Evolutionary conservation across 371 early-diverging fungal species (phyloP).

Genomic region (Apophysomyces ossiformis): DNA sequence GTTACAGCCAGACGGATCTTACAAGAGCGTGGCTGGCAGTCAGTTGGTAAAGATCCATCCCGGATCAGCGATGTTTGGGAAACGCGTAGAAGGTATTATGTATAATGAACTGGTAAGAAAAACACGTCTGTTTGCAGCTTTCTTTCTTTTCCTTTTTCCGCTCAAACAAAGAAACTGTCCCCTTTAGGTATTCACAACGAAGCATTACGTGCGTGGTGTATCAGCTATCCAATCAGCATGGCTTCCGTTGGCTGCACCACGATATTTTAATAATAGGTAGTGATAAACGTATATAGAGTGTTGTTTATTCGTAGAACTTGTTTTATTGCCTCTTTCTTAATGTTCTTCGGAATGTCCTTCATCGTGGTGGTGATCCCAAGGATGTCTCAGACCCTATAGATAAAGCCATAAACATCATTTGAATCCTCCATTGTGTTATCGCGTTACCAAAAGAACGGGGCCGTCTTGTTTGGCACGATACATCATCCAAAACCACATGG

Average conservation of each 20-base stretch:
- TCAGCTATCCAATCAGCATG: conserved; percentile 85
- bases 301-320: conserved; percentile 1
- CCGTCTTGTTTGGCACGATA: conserved; percentile 85
- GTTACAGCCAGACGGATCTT: conserved; percentile 88
- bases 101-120: conserved; percentile 87
- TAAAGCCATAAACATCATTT: neutral
- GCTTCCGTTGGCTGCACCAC: conserved; percentile 84
- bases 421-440: neutral
- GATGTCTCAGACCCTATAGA: conserved; percentile 69
- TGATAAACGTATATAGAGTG: neutral
- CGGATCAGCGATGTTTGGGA: conserved; percentile 81
- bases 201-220: conserved; percentile 86
- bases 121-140: neutral
- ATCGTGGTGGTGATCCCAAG: conserved; percentile 71
- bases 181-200: conserved; percentile 79
- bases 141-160: neutral
- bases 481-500: conserved; percentile 91
- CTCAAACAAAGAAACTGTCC: neutral
- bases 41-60: conserved; percentile 89
- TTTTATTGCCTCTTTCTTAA: conserved; percentile 25
- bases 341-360: conserved; percentile 55
- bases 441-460: conserved; percentile 70
- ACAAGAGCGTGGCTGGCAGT: conserved; percentile 75
- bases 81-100: conserved; percentile 78
- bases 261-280: conserved; percentile 62